Evolutionary conservation across 257 asterid species (phyloP), one percentile per base, ranked within the genome.

Genomic region (Solanum ossicruentum): DNA sequence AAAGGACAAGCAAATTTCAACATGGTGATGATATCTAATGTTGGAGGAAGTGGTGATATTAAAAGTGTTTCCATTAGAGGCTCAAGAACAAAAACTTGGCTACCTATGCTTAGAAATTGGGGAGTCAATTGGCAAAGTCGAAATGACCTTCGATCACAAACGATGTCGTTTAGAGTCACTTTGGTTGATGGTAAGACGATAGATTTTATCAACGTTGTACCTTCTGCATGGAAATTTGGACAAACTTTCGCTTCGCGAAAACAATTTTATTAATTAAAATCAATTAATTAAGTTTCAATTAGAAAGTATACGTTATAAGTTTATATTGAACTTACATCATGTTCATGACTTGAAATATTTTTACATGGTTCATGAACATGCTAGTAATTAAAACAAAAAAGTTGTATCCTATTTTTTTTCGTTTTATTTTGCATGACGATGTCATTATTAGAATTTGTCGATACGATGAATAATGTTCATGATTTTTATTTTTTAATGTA

Each of bases 81-180:
- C 12, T 91, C 98, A 80, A 86, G 86, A 49, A 83, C 89, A 56
- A 81, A 85, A 86, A 82, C 28, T 1, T 94, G 98, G 98, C 69
- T 78, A 8, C 85, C 92, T 4, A 88, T 93, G 94, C 84, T 69
- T 49, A 84, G 95, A 60, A 93, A 93, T 52, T 94, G 97, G 98
- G 98, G 98, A 23, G 95, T 93, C 18, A 90, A 94, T 61, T 93
- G 97, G 97, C 92, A 92, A 55, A 87, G 89, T 87, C 49, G 66
- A n/a, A 32, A 60, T 5, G 94, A 93, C 57, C 85, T 94, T 70
- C 92, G 92, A 17, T 47, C 85, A 61, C 93, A 94, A 85, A 87
- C 89, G 28, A 84, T 93, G 85, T 94, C 97, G 56, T 93, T 93
- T 79, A 87, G 89, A 83, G 28, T 93, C 82, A 84, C 86, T 6